Evolutionary conservation across 78 protist genomes (phyloP).

Genomic region (Dictyostelium intermedium): DNA sequence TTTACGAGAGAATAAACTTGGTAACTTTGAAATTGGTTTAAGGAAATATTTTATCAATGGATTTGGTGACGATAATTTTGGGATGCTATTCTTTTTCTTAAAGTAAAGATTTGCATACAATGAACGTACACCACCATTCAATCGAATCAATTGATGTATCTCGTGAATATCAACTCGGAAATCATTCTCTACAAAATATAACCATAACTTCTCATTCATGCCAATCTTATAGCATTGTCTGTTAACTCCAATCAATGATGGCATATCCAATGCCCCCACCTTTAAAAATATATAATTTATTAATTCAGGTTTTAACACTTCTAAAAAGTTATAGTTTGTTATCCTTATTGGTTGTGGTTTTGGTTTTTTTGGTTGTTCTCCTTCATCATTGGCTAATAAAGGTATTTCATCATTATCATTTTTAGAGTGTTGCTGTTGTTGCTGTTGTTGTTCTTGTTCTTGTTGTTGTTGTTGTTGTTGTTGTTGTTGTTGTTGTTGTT

Average conservation of each 20-base stretch:
- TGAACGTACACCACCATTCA: slow-evolving; percentile 58
- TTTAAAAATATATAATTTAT: slow-evolving; percentile 54
- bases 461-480: background rate
- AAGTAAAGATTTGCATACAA: slow-evolving; percentile 65
- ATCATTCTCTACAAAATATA: slow-evolving; percentile 45
- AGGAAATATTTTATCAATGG: slow-evolving; percentile 37
- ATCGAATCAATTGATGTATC: background rate
- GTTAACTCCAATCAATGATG: slow-evolving; percentile 6
- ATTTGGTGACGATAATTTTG: slow-evolving; percentile 23
- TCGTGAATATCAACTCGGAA: slow-evolving; percentile 18
- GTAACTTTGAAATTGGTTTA: slow-evolving; percentile 36
- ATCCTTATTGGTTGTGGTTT: background rate
- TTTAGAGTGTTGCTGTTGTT: no score
- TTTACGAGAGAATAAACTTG: slow-evolving; percentile 50
- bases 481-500: background rate
- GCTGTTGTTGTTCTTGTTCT: background rate
- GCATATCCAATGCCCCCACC: slow-evolving; percentile 50
- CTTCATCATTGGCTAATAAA: background rate
- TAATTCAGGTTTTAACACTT: slow-evolving; percentile 15
- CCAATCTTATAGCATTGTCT: slow-evolving; percentile 34
- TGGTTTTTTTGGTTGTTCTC: background rate
- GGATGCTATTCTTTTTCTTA: background rate
- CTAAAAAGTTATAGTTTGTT: slow-evolving; percentile 21
- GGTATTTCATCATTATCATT: background rate
- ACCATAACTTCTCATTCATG: slow-evolving; percentile 68